These are phyloP conservation scores for Candida nanaspora DNA, from an alignment of 805 yeast genomes.

Conservation along the genomic window DNA sequence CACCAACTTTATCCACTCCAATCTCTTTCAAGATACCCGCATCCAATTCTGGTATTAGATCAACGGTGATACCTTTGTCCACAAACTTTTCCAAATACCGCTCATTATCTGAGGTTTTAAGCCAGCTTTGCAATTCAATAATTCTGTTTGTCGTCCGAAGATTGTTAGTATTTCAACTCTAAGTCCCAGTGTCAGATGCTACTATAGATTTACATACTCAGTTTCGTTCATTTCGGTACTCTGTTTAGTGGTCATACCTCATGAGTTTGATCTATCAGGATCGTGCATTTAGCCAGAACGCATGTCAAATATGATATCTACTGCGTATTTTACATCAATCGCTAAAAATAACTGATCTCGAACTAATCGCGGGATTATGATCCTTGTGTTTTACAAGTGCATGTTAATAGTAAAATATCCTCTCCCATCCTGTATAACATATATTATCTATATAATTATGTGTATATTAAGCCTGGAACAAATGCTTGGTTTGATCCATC, in stretches of 20 bases:
- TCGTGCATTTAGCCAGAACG: not conserved
- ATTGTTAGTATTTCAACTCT: not conserved
- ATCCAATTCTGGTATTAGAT: constrained; percentile 55
- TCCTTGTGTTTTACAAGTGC: no score
- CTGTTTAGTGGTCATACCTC: no score
- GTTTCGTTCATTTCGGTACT: not conserved
- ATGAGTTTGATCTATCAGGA: not conserved
- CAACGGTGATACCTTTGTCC: constrained; percentile 49
- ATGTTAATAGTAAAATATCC: no score
- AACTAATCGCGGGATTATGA: no score
- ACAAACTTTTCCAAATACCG: constrained; percentile 18
- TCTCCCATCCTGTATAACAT: no score
- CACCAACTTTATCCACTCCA: constrained; percentile 77
- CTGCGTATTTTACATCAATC: no score
- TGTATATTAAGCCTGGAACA: not conserved
- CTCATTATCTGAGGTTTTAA: constrained; percentile 20
- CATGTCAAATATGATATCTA: no score
- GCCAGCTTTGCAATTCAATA: constrained; percentile 2
- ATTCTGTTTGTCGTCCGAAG: not conserved
- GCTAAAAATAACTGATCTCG: no score
- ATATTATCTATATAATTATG: not conserved
- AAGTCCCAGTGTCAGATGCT: no score
- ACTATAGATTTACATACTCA: constrained; percentile 1
- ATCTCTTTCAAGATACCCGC: constrained; percentile 58
- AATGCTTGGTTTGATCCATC: constrained; percentile 38